These are phyloP conservation scores for Starmerella ratchasimensis DNA, from an alignment of 805 yeast species.

Conservation along the genomic window DNA sequence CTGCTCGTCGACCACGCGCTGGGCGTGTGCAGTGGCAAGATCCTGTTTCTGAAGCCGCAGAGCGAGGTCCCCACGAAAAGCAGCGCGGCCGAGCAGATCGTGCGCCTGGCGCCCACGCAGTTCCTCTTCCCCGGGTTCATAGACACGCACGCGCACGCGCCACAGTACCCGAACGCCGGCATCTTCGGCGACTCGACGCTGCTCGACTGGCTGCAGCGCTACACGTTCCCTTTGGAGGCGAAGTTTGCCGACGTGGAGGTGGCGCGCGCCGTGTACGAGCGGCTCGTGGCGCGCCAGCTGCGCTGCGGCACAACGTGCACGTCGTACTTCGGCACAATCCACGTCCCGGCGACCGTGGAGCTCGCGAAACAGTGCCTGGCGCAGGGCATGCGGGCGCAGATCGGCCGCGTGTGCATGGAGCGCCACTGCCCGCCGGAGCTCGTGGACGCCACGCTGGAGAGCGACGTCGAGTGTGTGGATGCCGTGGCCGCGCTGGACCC, in stretches of 20 bases:
- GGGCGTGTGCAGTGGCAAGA: constrained; percentile 51
- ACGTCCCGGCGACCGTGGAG: constrained; percentile 56
- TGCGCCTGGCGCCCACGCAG: constrained; percentile 10
- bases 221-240: constrained; percentile 82
- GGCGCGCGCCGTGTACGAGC: constrained; percentile 39
- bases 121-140: constrained; percentile 76
- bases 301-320: constrained; percentile 82
- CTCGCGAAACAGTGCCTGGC: constrained; percentile 58
- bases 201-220: constrained; percentile 74
- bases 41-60: constrained; percentile 7
- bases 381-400: constrained; percentile 72
- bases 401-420: constrained; percentile 94
- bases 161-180: constrained; percentile 71
- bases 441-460: constrained; percentile 37
- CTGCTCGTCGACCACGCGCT: constrained; percentile 41
- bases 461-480: constrained; percentile 43
- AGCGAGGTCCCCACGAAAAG: background rate
- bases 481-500: constrained; percentile 46
- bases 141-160: constrained; percentile 75
- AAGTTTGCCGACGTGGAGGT: constrained; percentile 40
- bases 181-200: constrained; percentile 75
- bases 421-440: constrained; percentile 59
- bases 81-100: background rate
- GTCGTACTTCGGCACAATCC: constrained; percentile 81
- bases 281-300: constrained; percentile 57